Conservation (phyloP, 2,329 filamentous ascomycete species). For the Teratosphaeria zuluensis region DNA sequence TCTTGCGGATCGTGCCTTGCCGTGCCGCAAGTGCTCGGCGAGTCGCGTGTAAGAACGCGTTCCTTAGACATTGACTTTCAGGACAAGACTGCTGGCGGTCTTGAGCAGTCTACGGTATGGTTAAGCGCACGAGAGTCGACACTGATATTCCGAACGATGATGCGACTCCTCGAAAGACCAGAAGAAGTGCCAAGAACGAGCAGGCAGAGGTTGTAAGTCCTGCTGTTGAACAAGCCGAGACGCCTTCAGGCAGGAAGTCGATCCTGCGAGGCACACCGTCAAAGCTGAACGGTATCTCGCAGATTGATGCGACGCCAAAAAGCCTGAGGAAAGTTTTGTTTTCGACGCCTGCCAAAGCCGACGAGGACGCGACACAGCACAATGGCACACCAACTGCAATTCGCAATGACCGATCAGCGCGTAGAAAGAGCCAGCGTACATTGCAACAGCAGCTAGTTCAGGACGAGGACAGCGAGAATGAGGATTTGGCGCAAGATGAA, state of each 20-base stretch:
- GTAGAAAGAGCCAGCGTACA: conserved; percentile 70
- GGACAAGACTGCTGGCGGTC: not conserved
- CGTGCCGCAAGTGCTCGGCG: no score
- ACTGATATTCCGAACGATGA: conserved; percentile 12
- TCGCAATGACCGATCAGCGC: conserved; percentile 72
- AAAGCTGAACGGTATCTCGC: conserved; percentile 15
- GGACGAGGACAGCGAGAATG: conserved; percentile 36
- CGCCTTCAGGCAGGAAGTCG: conserved; percentile 24
- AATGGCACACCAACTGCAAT: conserved; percentile 43
- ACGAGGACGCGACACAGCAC: conserved; percentile 13
- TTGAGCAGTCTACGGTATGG: conserved; percentile 7
- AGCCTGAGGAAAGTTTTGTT: conserved; percentile 39
- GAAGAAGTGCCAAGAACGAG: conserved; percentile 7
- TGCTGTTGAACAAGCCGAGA: conserved; percentile 13
- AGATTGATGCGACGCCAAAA: conserved; percentile 29
- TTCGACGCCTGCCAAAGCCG: conserved; percentile 32
- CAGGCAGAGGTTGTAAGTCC: conserved; percentile 4
- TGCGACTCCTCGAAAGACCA: conserved; percentile 17
- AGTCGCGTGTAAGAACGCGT: not conserved
- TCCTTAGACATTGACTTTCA: not conserved
- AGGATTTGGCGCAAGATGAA: conserved; percentile 47
- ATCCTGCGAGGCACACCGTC: conserved; percentile 23
- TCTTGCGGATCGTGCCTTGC: no score
- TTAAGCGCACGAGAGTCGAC: conserved; percentile 13
- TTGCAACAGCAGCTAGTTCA: conserved; percentile 64